Conservation (phyloP, 495 filamentous ascomycete species). For the Trichocladium uniseriatum region DNA sequence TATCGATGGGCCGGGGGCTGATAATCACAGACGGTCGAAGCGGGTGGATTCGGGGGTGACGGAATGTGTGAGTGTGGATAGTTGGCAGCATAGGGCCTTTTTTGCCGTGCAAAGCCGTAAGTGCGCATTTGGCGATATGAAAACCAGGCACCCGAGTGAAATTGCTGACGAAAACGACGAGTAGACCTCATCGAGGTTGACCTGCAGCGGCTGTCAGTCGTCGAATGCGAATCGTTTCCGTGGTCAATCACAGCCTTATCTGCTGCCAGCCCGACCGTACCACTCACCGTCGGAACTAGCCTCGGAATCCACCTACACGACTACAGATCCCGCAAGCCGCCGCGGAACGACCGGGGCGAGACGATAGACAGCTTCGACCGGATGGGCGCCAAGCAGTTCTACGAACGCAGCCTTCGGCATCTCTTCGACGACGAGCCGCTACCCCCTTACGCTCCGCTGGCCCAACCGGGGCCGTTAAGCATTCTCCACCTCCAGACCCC, state of each 20-base stretch:
- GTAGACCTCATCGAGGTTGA: conserved; percentile 70
- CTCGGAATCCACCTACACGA: conserved; percentile 80
- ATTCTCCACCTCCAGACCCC: conserved; percentile 66
- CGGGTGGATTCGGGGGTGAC: conserved; percentile 58
- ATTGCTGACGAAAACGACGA: conserved; percentile 18
- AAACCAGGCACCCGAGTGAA: background rate
- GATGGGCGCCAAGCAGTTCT: conserved; percentile 27
- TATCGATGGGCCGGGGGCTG: conserved; percentile 37
- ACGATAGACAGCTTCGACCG: conserved; percentile 27
- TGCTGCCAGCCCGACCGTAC: conserved; percentile 58
- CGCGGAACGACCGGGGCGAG: conserved; percentile 17
- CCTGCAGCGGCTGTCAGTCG: conserved; percentile 61
- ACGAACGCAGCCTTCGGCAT: conserved; percentile 15
- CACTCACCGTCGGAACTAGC: conserved; percentile 79
- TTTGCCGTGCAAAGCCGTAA: conserved; percentile 64
- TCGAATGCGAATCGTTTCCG: conserved; percentile 65
- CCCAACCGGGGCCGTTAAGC: conserved; percentile 71
- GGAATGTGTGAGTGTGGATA: conserved; percentile 79
- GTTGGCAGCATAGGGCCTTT: conserved; percentile 56
- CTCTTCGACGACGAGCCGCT: conserved; percentile 33
- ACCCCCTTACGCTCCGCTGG: conserved; percentile 60
- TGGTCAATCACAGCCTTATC: conserved; percentile 81
- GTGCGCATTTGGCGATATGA: conserved; percentile 15
- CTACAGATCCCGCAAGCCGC: conserved; percentile 39
- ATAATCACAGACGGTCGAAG: conserved; percentile 34